Conservation (phyloP, 192 early-diverging fungal species). For the Rhizophagus clarus region DNA sequence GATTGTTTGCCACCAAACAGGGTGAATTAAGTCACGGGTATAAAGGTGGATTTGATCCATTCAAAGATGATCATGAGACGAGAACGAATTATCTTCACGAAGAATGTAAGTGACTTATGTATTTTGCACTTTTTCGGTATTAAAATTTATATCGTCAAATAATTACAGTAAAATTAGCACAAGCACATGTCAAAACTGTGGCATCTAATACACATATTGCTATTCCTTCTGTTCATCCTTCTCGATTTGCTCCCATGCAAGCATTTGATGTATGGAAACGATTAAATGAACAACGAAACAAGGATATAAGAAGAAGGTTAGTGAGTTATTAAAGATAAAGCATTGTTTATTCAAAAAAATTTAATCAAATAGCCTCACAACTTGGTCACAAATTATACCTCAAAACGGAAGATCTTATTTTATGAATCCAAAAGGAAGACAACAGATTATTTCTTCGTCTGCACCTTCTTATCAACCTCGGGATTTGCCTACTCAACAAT, state of each 20-base stretch:
- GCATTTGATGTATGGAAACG: slow-evolving; percentile 8
- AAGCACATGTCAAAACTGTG: slow-evolving; percentile 3
- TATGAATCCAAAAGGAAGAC: neutral
- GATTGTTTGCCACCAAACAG: neutral
- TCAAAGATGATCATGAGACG: neutral
- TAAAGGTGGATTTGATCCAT: slow-evolving; percentile 19
- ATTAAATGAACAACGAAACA: slow-evolving; percentile 3
- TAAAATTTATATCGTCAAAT: neutral
- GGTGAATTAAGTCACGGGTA: neutral
- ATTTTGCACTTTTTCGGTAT: neutral
- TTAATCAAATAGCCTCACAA: neutral
- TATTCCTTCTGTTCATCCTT: neutral
- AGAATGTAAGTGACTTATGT: neutral
- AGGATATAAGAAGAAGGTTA: slow-evolving; percentile 1
- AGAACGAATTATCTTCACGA: neutral
- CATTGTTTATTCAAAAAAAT: neutral
- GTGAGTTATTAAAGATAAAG: neutral
- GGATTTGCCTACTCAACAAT: neutral
- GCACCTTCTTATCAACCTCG: neutral
- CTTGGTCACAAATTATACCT: neutral
- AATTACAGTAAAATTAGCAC: slow-evolving; percentile 15
- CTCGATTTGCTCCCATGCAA: neutral
- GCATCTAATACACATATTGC: neutral
- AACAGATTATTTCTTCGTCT: neutral
- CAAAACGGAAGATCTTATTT: neutral